A percentile compares a stretch with the other conserved stretches of the same genome.
phyloP scores from a whole-genome alignment of 1,284 basidiomycete species.

The Ganoderma sinense region DNA sequence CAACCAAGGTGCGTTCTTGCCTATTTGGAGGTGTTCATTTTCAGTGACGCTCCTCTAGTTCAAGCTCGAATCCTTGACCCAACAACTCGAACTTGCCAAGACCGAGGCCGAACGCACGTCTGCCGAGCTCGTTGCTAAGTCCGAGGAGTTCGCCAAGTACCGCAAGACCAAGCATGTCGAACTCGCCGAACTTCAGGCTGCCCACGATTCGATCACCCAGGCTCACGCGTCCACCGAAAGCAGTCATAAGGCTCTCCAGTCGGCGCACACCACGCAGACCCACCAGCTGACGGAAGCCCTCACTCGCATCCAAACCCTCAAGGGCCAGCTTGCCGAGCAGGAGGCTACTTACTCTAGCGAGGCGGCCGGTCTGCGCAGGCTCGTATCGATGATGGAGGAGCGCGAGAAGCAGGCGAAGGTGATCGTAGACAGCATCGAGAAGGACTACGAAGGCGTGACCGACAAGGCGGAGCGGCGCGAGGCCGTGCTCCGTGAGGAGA shows the following conservation, averaged over 20 bases:
- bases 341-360: slow-evolving; percentile 83
- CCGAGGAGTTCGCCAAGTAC: slow-evolving; percentile 78
- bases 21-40: no score
- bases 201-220: slow-evolving; percentile 74
- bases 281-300: slow-evolving; percentile 76
- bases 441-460: slow-evolving; percentile 77
- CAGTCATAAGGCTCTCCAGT: slow-evolving; percentile 74
- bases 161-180: slow-evolving; percentile 79
- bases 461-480: slow-evolving; percentile 76
- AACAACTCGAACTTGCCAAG: slow-evolving; percentile 79
- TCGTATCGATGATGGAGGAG: slow-evolving; percentile 84
- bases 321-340: slow-evolving; percentile 78
- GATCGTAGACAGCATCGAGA: slow-evolving; percentile 81
- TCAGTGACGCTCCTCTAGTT: slow-evolving; percentile 56
- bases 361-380: slow-evolving; percentile 71
- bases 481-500: slow-evolving; percentile 66
- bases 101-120: slow-evolving; percentile 74
- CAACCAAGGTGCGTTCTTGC: slow-evolving; percentile 61
- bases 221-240: slow-evolving; percentile 66
- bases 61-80: slow-evolving; percentile 79
- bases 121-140: slow-evolving; percentile 66
- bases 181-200: slow-evolving; percentile 74
- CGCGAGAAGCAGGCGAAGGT: slow-evolving; percentile 82
- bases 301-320: slow-evolving; percentile 74
- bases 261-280: slow-evolving; percentile 69